Evolutionary conservation across 805 yeast species (phyloP), one percentile per base, ranked within the genome.

Genomic region (Torulaspora quercuum): DNA sequence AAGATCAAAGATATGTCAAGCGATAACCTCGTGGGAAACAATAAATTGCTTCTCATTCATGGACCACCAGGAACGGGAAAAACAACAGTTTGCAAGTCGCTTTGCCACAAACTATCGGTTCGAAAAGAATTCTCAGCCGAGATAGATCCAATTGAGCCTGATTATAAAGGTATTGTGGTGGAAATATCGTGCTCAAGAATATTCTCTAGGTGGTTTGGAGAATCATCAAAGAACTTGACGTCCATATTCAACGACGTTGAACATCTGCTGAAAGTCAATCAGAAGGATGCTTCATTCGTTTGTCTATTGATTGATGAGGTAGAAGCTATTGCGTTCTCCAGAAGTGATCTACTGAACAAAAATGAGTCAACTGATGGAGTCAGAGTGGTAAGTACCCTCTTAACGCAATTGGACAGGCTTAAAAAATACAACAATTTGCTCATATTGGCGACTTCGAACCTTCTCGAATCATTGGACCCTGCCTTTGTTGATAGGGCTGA

Each of bases 21-120:
- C 9, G 24, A 16, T 11, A 28, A 27, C 10, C 25, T 41, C 1
- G 30, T 53, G 8, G 41, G 44, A 13, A 57, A 48, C 27, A 58
- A 58, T 36, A 57, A 57, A 32, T 29, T 59, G 12, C 29, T 59
- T 4, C 36, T 59, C 16, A 40, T 69, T 1, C 66, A 68, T 47
- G 75, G 75, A 0, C 68, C 72, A 3, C 72, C 75, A 3, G 75
- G 75, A 1, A 65, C 72, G 2, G 75, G 75, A 4, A 70, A 70
- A 48, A 67, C 73, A 1, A 64, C 70, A 2, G 34, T 69, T 3
- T 65, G 70, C 28, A 65, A 53, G 28, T 62, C 72, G 0, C 29
- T 68, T 6, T 59, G 69, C 19, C 72, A 68, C 22, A 69, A 67
- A 46, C 35, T 68, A 15, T 51, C 70, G 14, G 61, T 65, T 7